These are phyloP conservation scores for Trichophyton schoenleinii DNA, from an alignment of 2,329 filamentous ascomycete species.

Conservation along the genomic window DNA sequence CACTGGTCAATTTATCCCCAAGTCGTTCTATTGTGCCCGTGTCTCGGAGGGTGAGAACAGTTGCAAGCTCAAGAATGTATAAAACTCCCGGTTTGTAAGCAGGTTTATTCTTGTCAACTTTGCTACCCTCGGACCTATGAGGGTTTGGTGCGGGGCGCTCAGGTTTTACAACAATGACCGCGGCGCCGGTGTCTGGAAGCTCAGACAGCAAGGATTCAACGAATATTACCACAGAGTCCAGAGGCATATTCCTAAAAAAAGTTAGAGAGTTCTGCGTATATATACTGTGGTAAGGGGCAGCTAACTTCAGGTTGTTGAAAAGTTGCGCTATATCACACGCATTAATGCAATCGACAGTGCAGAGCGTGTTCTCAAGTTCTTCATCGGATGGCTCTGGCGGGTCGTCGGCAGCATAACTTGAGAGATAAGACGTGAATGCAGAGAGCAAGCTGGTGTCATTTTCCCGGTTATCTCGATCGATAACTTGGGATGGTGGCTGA, in stretches of 20 bases:
- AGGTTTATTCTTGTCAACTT: slow-evolving; percentile 43
- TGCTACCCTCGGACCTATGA: slow-evolving; percentile 46
- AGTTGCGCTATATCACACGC: slow-evolving; percentile 75
- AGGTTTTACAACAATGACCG: slow-evolving; percentile 81
- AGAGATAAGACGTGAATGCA: slow-evolving; percentile 89
- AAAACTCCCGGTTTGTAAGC: slow-evolving; percentile 75
- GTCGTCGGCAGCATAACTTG: slow-evolving; percentile 96
- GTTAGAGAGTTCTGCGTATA: background rate
- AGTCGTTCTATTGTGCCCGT: slow-evolving; percentile 57
- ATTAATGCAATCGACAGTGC: slow-evolving; percentile 86
- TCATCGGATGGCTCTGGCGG: slow-evolving; percentile 95
- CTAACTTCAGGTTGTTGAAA: slow-evolving; percentile 68
- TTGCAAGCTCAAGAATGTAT: slow-evolving; percentile 85
- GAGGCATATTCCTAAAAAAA: slow-evolving; percentile 25
- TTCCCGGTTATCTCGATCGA: slow-evolving; percentile 69
- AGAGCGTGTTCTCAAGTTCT: slow-evolving; percentile 88
- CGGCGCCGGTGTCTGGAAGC: slow-evolving; percentile 69
- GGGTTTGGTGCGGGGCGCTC: slow-evolving; percentile 56
- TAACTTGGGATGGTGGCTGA: slow-evolving; percentile 80
- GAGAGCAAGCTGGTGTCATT: slow-evolving; percentile 80
- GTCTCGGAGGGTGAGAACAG: slow-evolving; percentile 66
- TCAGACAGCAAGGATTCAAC: slow-evolving; percentile 65
- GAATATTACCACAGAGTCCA: slow-evolving; percentile 47
- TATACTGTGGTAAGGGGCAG: background rate
- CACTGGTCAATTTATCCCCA: slow-evolving; percentile 67